Conservation (phyloP, 768 basidiomycete genomes). For the Serendipita sp. region DNA sequence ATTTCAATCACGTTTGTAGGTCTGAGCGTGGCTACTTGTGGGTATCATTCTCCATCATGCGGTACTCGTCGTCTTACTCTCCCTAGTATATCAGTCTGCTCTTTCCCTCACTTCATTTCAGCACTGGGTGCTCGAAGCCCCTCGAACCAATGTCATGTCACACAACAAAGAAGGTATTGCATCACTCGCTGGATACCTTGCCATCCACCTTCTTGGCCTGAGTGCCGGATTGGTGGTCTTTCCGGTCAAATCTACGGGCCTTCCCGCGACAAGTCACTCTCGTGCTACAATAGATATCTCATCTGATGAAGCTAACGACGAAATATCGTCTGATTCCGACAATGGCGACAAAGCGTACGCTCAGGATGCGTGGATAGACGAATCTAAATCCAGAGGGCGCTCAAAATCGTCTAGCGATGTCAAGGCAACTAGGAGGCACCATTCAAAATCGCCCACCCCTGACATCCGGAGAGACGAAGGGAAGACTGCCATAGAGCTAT, state of each 20-base stretch:
- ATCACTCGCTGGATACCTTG: slow-evolving; percentile 74
- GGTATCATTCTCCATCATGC: slow-evolving; percentile 8
- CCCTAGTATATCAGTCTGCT: slow-evolving; percentile 52
- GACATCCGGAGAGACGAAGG: slow-evolving; percentile 27
- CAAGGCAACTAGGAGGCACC: not conserved
- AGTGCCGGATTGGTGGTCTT: slow-evolving; percentile 67
- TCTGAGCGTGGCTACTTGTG: slow-evolving; percentile 36
- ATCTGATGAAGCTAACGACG: not conserved
- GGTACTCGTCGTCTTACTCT: not conserved
- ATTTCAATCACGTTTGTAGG: slow-evolving; percentile 50
- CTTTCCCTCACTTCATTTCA: slow-evolving; percentile 44
- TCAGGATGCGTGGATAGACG: not conserved
- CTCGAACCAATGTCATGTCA: slow-evolving; percentile 47
- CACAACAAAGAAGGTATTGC: slow-evolving; percentile 88
- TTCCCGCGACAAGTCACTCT: slow-evolving; percentile 28
- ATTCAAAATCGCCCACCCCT: not conserved
- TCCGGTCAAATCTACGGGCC: slow-evolving; percentile 61
- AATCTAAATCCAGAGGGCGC: slow-evolving; percentile 10
- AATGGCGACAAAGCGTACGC: slow-evolving; percentile 15
- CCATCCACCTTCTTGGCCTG: slow-evolving; percentile 77
- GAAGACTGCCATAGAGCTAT: slow-evolving; percentile 63
- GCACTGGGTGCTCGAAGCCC: slow-evolving; percentile 46
- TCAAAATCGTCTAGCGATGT: not conserved
- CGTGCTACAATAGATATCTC: slow-evolving; percentile 14
- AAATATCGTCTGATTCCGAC: slow-evolving; percentile 12